phyloP scores from a whole-genome alignment of 257 asterid genomes.

The Petunia axillaris region DNA sequence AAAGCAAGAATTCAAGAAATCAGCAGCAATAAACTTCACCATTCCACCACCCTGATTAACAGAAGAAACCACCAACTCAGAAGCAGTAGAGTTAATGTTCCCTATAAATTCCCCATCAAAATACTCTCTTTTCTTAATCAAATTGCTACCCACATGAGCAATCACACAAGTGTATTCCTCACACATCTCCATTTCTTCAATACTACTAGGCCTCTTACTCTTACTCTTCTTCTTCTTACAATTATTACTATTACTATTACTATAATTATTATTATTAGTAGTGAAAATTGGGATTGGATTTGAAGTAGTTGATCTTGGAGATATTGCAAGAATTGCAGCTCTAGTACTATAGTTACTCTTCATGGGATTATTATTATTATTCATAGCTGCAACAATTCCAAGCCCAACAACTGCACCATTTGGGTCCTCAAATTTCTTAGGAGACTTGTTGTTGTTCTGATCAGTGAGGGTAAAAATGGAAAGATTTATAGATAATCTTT shows the following conservation, averaged over 20 bases:
- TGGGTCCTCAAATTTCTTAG: constrained; percentile 54
- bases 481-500: constrained; percentile 58
- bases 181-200: constrained; percentile 57
- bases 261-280: constrained; percentile 17
- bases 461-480: constrained; percentile 54
- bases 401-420: constrained; percentile 78
- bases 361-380: constrained; percentile 27
- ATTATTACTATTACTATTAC: not conserved
- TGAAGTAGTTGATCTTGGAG: constrained; percentile 56
- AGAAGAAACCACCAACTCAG: not conserved
- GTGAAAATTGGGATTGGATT: constrained; percentile 50
- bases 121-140: constrained; percentile 62
- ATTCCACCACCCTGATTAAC: constrained; percentile 27
- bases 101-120: constrained; percentile 54
- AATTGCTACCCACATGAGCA: constrained; percentile 64
- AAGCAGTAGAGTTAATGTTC: constrained; percentile 7
- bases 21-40: constrained; percentile 35
- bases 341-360: constrained; percentile 29
- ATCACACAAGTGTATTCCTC: constrained; percentile 89
- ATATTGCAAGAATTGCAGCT: constrained; percentile 46
- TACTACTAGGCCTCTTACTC: constrained; percentile 34
- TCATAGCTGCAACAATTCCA: constrained; percentile 73
- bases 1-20: constrained; percentile 72
- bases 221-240: not conserved
- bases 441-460: constrained; percentile 40